Evolutionary conservation across 768 basidiomycete species (phyloP).

Genomic region (Scleroderma citrinum): DNA sequence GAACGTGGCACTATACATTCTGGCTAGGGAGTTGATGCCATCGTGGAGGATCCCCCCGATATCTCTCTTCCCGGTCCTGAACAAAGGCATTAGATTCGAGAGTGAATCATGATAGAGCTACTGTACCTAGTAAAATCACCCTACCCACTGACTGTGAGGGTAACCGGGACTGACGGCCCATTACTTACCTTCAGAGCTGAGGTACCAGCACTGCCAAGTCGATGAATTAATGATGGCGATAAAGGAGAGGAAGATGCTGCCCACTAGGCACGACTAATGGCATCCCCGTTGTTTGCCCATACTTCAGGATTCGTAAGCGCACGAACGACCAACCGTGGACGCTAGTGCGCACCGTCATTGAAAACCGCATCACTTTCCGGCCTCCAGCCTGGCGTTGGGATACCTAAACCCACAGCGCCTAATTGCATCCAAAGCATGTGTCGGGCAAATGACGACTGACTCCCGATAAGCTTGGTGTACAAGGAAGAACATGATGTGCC

Average conservation of each 20-base stretch:
- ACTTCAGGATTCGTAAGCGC: conserved; percentile 36
- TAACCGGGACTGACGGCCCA: neutral
- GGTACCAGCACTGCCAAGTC: conserved; percentile 73
- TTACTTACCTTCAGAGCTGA: conserved; percentile 83
- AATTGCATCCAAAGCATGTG: conserved; percentile 72
- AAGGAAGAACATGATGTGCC: conserved; percentile 7
- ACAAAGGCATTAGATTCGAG: conserved; percentile 5
- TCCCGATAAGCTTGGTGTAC: conserved; percentile 4
- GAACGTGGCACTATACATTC: conserved; percentile 85
- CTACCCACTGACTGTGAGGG: conserved; percentile 28
- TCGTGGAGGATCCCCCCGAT: conserved; percentile 89
- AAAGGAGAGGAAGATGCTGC: conserved; percentile 14
- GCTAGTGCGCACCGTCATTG: conserved; percentile 55
- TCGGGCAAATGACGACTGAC: conserved; percentile 86
- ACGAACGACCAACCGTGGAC: neutral
- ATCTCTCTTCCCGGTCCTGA: conserved; percentile 93
- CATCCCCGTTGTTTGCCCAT: conserved; percentile 99
- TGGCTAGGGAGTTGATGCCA: conserved; percentile 89
- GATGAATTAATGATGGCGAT: conserved; percentile 11
- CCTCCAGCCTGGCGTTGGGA: conserved; percentile 46
- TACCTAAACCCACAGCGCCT: conserved; percentile 62
- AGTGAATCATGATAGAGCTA: neutral
- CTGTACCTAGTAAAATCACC: conserved; percentile 81
- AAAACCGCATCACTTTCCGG: conserved; percentile 68
- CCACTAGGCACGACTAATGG: conserved; percentile 83